Evolutionary conservation across 257 asterid genomes (phyloP), one percentile per base, ranked within the genome.

Genomic region (Fraxinus excelsior): DNA sequence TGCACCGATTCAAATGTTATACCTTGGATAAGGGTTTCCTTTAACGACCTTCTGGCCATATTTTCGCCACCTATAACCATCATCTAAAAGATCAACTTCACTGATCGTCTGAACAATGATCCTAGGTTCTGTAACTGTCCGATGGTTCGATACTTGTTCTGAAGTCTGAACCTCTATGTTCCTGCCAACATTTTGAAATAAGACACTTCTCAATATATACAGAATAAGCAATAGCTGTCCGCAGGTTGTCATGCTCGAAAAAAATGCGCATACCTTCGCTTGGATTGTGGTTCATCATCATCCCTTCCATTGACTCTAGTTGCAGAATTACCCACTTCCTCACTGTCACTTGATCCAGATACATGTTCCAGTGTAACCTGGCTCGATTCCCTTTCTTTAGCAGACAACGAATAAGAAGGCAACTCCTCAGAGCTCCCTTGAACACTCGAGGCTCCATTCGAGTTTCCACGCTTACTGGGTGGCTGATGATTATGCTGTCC

Each of bases 1-100:
- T 31, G 34, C 34, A 31, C 34, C 34, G 34, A 46, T 16, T 46
- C 46, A 5, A 34, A 14, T 9, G 14, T 42, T 44, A 67, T 64
- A 86, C 90, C 90, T 86, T n/a, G 90, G 90, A 32, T 84, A 82
- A 42, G 90, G 88, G 66, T 86, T 86, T 40, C 90, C 90, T 82
- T 87, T 84, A 64, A 87, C 88, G 51, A 87, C 88, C 77, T 87
- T 87, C 84, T 87, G 90, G 18, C 90, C 90, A 74, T 87, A 87
- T 44, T 87, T 87, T 28, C 88, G 79, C 90, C 90, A 87, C 77
- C 88, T 85, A 74, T 74, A 87, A 71, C 90, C 90, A 71, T 87
- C 90, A 10, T 87, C 90, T 68, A 87, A 74, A 34, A 87, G 86
- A 78, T 87, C 88, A 65, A 87, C 90, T 81, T 87, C 90, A 69